Evolutionary conservation across 2,329 filamentous ascomycete genomes (phyloP).

Genomic region (Lojkania enalia): DNA sequence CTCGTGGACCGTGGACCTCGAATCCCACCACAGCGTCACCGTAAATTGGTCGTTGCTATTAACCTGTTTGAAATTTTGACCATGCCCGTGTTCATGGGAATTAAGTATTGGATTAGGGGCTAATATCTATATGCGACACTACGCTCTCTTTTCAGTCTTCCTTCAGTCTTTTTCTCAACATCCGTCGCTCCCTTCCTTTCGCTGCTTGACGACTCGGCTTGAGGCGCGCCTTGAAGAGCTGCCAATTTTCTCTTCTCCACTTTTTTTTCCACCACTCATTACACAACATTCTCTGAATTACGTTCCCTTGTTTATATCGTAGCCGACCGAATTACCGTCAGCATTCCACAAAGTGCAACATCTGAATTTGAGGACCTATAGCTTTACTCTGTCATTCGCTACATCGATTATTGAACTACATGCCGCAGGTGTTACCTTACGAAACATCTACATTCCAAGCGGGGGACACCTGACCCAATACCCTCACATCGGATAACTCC

Average conservation of each 20-base stretch:
- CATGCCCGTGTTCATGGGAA: neutral
- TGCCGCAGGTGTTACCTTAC: neutral
- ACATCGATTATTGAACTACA: neutral
- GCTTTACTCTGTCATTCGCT: neutral
- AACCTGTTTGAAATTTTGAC: constrained; percentile 1
- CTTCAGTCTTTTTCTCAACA: too few relatives aligned
- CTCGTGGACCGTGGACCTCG: constrained; percentile 3
- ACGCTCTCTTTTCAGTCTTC: neutral
- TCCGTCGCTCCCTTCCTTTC: constrained; percentile 3
- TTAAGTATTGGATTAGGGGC: neutral
- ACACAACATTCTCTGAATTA: neutral
- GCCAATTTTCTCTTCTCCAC: constrained; percentile 7
- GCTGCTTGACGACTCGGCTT: too few relatives aligned
- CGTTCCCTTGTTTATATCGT: neutral
- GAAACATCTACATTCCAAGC: constrained; percentile 1
- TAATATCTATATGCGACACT: neutral
- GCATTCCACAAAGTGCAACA: neutral
- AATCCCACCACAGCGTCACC: constrained; percentile 8
- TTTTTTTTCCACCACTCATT: constrained; percentile 3
- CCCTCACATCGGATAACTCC: too few relatives aligned
- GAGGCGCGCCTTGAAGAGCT: constrained; percentile 17
- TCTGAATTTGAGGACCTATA: neutral
- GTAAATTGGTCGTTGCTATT: neutral
- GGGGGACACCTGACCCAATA: neutral
- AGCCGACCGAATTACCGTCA: neutral